phyloP scores from a whole-genome alignment of 768 basidiomycete species.

The Floccularia luteovirens region DNA sequence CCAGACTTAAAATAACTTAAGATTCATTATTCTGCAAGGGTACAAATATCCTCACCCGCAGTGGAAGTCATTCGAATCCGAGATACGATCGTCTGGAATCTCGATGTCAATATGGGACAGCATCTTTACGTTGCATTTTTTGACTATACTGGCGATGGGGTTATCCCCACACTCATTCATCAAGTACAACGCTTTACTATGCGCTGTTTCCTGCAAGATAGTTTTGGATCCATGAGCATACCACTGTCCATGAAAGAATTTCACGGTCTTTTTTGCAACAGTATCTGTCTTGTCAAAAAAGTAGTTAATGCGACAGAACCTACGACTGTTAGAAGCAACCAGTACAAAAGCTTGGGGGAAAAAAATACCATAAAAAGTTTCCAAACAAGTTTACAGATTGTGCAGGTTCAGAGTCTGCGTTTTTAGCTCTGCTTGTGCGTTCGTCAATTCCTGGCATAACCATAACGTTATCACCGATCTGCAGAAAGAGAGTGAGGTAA shows the following conservation, averaged over 20 bases:
- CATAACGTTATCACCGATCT: slow-evolving; percentile 62
- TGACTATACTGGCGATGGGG: slow-evolving; percentile 45
- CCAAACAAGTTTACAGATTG: slow-evolving; percentile 48
- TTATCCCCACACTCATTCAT: slow-evolving; percentile 52
- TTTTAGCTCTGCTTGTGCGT: slow-evolving; percentile 29
- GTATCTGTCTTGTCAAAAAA: slow-evolving; percentile 37
- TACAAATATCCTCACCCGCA: slow-evolving; percentile 36
- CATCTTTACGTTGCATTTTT: slow-evolving; percentile 45
- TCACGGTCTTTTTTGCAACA: slow-evolving; percentile 16
- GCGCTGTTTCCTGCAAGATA: slow-evolving; percentile 56
- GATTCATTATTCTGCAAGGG: neutral
- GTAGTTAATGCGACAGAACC: slow-evolving; percentile 67
- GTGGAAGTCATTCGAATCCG: slow-evolving; percentile 43
- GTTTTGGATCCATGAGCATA: slow-evolving; percentile 60
- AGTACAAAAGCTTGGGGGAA: neutral
- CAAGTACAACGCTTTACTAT: slow-evolving; percentile 51
- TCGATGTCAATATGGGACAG: slow-evolving; percentile 36
- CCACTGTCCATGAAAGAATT: slow-evolving; percentile 71
- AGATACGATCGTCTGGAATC: slow-evolving; percentile 30
- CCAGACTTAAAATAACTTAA: slow-evolving; percentile 25
- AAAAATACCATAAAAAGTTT: slow-evolving; percentile 47
- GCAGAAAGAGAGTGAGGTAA: neutral
- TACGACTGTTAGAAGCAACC: slow-evolving; percentile 14
- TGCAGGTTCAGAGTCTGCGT: slow-evolving; percentile 28
- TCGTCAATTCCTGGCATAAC: slow-evolving; percentile 50